Conservation (phyloP, 192 early-diverging fungal species). For the Helicostylum pulchrum region DNA sequence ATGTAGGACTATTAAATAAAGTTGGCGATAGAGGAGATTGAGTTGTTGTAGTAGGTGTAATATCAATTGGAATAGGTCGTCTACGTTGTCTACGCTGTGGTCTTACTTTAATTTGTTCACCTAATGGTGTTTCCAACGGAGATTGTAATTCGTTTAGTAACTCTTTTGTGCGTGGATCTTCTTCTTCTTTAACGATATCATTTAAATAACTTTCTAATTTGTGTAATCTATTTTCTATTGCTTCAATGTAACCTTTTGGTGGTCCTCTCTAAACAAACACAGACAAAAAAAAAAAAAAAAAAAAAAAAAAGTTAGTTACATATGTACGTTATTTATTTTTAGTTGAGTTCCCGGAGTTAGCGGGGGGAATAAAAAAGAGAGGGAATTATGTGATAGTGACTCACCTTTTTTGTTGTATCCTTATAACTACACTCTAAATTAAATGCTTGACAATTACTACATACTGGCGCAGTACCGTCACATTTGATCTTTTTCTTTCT, state of each 20-base stretch:
- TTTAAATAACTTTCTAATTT: conserved; percentile 64
- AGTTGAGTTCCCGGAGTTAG: background rate
- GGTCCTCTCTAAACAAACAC: conserved; percentile 59
- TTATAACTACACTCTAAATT: conserved; percentile 62
- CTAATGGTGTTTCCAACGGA: conserved; percentile 35
- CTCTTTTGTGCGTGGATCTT: conserved; percentile 38
- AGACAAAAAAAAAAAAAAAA: too few species aligned
- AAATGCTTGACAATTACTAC: conserved; percentile 71
- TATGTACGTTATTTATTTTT: conserved; percentile 1
- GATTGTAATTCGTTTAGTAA: conserved; percentile 34
- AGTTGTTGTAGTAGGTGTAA: background rate
- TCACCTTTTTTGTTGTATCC: conserved; percentile 46
- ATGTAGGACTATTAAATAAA: conserved; percentile 20
- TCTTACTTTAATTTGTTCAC: conserved; percentile 30
- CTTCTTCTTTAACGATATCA: conserved; percentile 50
- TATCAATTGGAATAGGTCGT: background rate
- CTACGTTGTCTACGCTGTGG: conserved; percentile 17
- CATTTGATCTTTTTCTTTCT: conserved; percentile 83
- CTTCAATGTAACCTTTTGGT: conserved; percentile 86
- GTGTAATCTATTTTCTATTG: conserved; percentile 71
- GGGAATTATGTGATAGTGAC: background rate
- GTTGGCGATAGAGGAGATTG: conserved; percentile 13
- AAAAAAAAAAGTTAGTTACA: conserved; percentile 13
- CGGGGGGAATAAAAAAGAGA: too few species aligned
- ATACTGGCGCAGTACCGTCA: conserved; percentile 66